Percentiles rank a stretch among this genome's conserved stretches.
phyloP scores from a whole-genome alignment of 148 eudicot species.

The Rhododendron ferrugineum region DNA sequence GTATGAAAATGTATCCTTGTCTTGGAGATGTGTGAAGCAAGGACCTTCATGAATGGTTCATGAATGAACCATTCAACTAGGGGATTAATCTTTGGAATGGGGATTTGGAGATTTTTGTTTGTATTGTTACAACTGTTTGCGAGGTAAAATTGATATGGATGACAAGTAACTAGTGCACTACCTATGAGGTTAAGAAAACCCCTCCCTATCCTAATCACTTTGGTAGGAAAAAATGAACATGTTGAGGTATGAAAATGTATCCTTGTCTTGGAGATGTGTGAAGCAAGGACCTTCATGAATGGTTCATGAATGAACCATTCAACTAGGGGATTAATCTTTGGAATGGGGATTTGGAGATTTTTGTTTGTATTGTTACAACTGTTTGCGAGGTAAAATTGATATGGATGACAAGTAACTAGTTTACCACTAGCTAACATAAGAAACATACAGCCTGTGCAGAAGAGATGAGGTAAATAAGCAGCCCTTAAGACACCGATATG shows the following conservation, averaged over 20 bases:
- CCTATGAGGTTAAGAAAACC: background rate
- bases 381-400: background rate
- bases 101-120: background rate
- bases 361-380: background rate
- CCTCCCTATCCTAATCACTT: background rate
- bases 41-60: background rate
- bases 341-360: background rate
- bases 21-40: background rate
- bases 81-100: background rate
- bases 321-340: background rate
- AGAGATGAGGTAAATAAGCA: background rate
- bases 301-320: slow-evolving; percentile 5
- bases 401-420: background rate
- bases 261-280: background rate
- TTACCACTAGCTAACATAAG: background rate
- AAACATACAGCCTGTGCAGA: background rate
- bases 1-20: background rate
- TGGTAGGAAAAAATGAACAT: background rate
- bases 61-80: slow-evolving; percentile 1
- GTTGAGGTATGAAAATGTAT: background rate
- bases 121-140: background rate
- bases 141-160: background rate
- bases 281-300: background rate
- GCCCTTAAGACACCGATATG: background rate
- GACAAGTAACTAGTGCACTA: background rate